Conservation (phyloP, 768 basidiomycete genomes). For the Macrolepiota albuminosa region DNA sequence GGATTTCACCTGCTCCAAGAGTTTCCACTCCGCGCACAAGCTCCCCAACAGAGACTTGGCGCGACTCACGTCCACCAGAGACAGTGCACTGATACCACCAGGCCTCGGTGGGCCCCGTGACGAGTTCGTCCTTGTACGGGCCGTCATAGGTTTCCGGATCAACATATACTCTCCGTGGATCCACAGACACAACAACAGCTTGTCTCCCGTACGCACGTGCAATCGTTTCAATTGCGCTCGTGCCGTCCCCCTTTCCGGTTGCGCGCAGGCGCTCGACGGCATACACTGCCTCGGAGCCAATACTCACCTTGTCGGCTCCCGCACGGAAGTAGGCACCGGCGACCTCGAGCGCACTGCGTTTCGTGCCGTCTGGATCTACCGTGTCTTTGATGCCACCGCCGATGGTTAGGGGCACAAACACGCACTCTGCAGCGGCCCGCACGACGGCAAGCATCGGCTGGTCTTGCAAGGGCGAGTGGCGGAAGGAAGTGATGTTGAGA, state of each 20-base stretch:
- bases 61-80: slow-evolving; percentile 81
- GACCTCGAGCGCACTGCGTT: slow-evolving; percentile 84
- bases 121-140: slow-evolving; percentile 59
- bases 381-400: slow-evolving; percentile 98
- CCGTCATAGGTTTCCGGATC: slow-evolving; percentile 62
- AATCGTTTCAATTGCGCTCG: slow-evolving; percentile 90
- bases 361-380: slow-evolving; percentile 91
- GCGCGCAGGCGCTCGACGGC: slow-evolving; percentile 81
- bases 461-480: slow-evolving; percentile 89
- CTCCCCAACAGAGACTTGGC: slow-evolving; percentile 83
- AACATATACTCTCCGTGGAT: slow-evolving; percentile 86
- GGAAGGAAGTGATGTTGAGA: slow-evolving; percentile 99
- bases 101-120: slow-evolving; percentile 51
- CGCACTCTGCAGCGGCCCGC: slow-evolving; percentile 77
- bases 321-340: slow-evolving; percentile 95
- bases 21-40: slow-evolving; percentile 87
- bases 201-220: slow-evolving; percentile 88
- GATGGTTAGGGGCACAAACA: slow-evolving; percentile 97
- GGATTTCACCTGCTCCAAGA: slow-evolving; percentile 91
- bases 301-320: slow-evolving; percentile 98
- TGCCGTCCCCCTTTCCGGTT: slow-evolving; percentile 53
- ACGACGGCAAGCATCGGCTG: slow-evolving; percentile 99
- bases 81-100: slow-evolving; percentile 99
- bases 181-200: slow-evolving; percentile 96
- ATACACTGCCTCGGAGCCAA: slow-evolving; percentile 93